Evolutionary conservation across 2,329 filamentous ascomycete species (phyloP).

Genomic region (Colletotrichum camelliae): DNA sequence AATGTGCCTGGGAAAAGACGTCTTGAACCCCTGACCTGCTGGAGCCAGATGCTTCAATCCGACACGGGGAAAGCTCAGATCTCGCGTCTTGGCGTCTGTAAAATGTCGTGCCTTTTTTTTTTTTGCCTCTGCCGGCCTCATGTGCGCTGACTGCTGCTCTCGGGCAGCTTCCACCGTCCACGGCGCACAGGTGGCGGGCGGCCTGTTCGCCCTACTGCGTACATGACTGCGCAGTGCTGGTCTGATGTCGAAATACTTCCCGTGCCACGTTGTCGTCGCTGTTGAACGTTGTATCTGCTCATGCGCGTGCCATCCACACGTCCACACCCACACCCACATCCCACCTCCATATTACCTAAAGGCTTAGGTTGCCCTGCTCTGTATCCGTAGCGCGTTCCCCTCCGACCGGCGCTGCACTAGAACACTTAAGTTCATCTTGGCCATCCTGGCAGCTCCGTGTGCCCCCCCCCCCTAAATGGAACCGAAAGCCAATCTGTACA

Average conservation of each 20-base stretch:
- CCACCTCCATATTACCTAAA: not conserved
- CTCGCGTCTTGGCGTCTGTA: constrained; percentile 6
- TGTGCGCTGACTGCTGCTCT: not conserved
- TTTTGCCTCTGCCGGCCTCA: not conserved
- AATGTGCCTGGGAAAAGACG: not conserved
- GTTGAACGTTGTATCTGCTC: not conserved
- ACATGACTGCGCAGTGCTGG: not conserved
- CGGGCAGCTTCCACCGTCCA: not conserved
- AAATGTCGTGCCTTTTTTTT: not conserved
- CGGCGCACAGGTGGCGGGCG: not conserved
- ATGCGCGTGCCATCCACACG: not conserved
- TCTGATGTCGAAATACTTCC: not conserved
- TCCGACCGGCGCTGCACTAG: not conserved
- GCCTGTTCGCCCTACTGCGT: not conserved
- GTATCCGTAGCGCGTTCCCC: not conserved
- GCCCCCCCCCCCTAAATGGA: not conserved
- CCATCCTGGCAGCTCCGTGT: not conserved
- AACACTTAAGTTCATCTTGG: not conserved
- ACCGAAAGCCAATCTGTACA: not conserved
- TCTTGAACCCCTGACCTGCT: not conserved
- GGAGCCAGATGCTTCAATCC: not conserved
- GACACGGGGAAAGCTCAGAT: constrained; percentile 14
- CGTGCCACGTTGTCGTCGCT: not conserved
- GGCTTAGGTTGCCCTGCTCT: not conserved
- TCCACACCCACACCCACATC: not conserved